phyloP scores from a whole-genome alignment of 805 yeast species.

The Wickerhamiella shivajii region DNA sequence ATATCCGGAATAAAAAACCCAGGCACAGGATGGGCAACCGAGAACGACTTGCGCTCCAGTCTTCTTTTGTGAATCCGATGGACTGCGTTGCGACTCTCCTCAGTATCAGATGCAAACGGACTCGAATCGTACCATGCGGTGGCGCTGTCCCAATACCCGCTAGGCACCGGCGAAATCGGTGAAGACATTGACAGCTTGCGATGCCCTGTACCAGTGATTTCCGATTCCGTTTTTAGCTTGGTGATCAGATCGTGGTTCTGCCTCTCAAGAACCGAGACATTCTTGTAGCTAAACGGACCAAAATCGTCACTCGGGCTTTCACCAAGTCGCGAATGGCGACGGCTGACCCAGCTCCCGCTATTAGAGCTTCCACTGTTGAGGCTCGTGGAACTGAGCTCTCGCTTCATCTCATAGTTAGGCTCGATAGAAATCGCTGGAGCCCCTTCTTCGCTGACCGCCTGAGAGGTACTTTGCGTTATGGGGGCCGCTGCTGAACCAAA shows the following conservation, averaged over 20 bases:
- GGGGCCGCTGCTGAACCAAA: constrained; percentile 32
- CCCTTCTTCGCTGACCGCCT: no score
- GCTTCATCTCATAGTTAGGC: no score
- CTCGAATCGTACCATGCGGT: constrained; percentile 29
- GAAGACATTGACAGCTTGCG: constrained; percentile 33
- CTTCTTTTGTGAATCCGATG: constrained; percentile 14
- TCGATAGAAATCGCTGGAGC: no score
- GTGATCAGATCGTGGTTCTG: constrained; percentile 89
- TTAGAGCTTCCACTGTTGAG: constrained; percentile 1
- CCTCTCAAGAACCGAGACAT: constrained; percentile 75
- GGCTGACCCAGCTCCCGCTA: constrained; percentile 10
- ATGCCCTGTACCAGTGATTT: constrained; percentile 7
- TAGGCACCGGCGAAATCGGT: constrained; percentile 19
- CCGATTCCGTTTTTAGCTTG: constrained; percentile 56
- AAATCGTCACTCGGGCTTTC: constrained; percentile 54
- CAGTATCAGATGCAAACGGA: constrained; percentile 16
- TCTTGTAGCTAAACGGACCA: constrained; percentile 86
- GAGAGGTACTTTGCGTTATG: no score
- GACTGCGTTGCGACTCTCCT: constrained; percentile 11
- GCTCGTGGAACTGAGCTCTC: neutral
- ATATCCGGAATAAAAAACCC: constrained; percentile 29
- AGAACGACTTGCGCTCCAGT: constrained; percentile 14
- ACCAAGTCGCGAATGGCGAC: constrained; percentile 47
- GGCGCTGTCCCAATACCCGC: constrained; percentile 25
- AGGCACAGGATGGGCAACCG: constrained; percentile 1